Evolutionary conservation across 805 yeast species (phyloP).

Genomic region (Pichia pseudocactophila): DNA sequence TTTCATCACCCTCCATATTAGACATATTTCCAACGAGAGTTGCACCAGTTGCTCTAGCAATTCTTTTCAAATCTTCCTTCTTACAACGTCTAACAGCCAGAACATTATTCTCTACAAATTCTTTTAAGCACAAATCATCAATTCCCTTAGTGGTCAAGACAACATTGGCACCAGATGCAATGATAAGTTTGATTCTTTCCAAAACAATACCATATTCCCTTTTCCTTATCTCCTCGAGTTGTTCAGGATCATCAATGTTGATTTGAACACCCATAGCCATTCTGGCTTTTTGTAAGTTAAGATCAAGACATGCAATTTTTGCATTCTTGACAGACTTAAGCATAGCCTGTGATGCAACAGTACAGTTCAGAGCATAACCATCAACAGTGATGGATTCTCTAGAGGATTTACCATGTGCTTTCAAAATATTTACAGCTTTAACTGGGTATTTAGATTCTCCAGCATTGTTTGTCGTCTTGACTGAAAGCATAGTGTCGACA

Average conservation of each 20-base stretch:
- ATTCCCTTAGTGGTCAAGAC: constrained; percentile 90
- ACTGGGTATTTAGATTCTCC: constrained; percentile 93
- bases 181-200: constrained; percentile 74
- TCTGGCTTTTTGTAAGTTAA: constrained; percentile 89
- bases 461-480: constrained; percentile 77
- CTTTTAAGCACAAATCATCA: constrained; percentile 85
- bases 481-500: constrained; percentile 92
- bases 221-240: constrained; percentile 78
- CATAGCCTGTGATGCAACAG: constrained; percentile 97
- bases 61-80: constrained; percentile 92
- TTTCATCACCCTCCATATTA: constrained; percentile 93
- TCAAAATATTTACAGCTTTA: constrained; percentile 90
- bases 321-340: constrained; percentile 60
- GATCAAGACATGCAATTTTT: constrained; percentile 79
- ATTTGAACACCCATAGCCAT: constrained; percentile 99
- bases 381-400: constrained; percentile 77
- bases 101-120: constrained; percentile 82
- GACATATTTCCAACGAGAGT: constrained; percentile 79
- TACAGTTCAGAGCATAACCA: constrained; percentile 95
- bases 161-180: constrained; percentile 87
- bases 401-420: constrained; percentile 94
- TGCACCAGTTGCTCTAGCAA: constrained; percentile 97
- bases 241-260: constrained; percentile 92
- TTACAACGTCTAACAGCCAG: constrained; percentile 97
- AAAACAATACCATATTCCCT: constrained; percentile 80